phyloP scores from a whole-genome alignment of 345 rosid genomes.

The Pseudoturritis turrita region DNA sequence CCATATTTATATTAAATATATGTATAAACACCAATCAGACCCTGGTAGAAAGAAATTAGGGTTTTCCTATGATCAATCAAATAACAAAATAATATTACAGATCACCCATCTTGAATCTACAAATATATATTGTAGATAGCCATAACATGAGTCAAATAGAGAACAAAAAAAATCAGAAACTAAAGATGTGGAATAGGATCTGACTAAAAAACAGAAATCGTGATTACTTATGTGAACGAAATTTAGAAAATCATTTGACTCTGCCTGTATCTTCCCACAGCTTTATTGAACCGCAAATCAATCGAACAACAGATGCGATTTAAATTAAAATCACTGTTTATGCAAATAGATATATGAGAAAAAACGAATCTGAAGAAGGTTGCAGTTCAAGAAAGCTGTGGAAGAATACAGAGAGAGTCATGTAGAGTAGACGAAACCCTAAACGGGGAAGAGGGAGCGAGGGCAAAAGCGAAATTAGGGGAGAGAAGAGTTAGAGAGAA shows the following conservation, averaged over 20 bases:
- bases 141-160: neutral
- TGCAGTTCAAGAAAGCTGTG: slow-evolving; percentile 99
- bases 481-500: neutral
- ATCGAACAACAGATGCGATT: neutral
- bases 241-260: slow-evolving; percentile 29
- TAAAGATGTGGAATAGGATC: slow-evolving; percentile 4
- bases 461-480: neutral
- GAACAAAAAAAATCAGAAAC: neutral
- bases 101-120: neutral
- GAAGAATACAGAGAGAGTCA: slow-evolving; percentile 87
- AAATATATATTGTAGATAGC: neutral
- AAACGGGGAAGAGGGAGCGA: neutral
- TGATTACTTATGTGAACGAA: neutral
- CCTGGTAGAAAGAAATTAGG: neutral
- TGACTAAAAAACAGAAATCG: neutral
- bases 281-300: slow-evolving; percentile 70
- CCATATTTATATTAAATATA: neutral
- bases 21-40: neutral
- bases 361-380: neutral
- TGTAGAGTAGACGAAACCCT: slow-evolving; percentile 24
- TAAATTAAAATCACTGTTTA: neutral
- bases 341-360: neutral
- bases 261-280: slow-evolving; percentile 91
- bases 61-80: neutral
- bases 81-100: neutral